These are phyloP conservation scores for Alternaria novae-zelandiae DNA, from an alignment of 2,329 filamentous ascomycete species.

Conservation along the genomic window DNA sequence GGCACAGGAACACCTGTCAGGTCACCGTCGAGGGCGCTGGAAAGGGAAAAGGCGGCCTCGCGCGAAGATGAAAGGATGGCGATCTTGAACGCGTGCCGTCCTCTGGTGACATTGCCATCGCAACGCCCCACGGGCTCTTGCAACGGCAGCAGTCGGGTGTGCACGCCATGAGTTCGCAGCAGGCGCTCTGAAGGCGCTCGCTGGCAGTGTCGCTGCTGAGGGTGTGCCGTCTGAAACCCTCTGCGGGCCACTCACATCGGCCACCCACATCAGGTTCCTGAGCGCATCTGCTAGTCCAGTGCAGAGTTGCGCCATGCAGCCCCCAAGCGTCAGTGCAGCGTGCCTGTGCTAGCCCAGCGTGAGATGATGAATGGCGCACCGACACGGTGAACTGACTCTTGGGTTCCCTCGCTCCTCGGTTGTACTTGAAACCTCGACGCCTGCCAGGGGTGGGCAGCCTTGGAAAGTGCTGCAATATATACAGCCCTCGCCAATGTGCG, in stretches of 20 bases:
- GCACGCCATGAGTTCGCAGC: not conserved
- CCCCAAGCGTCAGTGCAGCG: not conserved
- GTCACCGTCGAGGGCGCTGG: constrained; percentile 3
- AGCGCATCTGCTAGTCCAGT: constrained; percentile 5
- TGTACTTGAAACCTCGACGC: constrained; percentile 23
- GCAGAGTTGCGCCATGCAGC: constrained; percentile 11
- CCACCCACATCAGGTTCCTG: not conserved
- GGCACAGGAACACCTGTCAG: constrained; percentile 9
- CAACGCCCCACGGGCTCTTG: not conserved
- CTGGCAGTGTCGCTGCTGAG: not conserved
- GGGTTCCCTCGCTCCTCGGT: constrained; percentile 9
- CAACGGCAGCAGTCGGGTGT: not conserved
- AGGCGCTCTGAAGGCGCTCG: not conserved
- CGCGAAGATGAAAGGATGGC: constrained; percentile 30
- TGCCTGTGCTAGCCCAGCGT: not conserved
- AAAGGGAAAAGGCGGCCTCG: constrained; percentile 5
- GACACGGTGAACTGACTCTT: constrained; percentile 15
- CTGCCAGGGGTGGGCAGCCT: constrained; percentile 5
- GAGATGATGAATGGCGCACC: constrained; percentile 12
- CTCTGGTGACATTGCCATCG: constrained; percentile 22
- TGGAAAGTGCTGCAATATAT: constrained; percentile 14
- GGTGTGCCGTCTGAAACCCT: constrained; percentile 7
- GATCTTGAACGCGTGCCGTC: constrained; percentile 20
- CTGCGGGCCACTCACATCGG: constrained; percentile 1
- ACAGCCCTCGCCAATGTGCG: constrained; percentile 5